Evolutionary conservation across 2,329 filamentous ascomycete species (phyloP).

Genomic region (Calonectria pteridis): DNA sequence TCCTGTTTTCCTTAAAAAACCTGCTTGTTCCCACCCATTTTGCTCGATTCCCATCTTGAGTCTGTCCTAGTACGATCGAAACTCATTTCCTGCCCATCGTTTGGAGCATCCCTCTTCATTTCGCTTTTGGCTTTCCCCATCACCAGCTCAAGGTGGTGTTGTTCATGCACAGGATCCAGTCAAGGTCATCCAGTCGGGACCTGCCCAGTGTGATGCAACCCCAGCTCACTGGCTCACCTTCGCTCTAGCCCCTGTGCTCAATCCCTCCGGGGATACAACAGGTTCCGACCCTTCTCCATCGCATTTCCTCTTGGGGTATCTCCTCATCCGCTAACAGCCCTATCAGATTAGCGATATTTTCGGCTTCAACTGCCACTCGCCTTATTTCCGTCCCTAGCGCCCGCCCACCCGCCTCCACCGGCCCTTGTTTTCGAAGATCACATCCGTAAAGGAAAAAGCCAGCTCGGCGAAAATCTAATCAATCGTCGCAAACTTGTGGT

Average conservation of each 20-base stretch:
- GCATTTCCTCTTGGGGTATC: background rate
- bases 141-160: slow-evolving; percentile 5
- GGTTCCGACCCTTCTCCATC: background rate
- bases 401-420: background rate
- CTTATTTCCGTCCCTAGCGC: slow-evolving; percentile 4
- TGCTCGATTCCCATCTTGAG: background rate
- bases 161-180: slow-evolving; percentile 12
- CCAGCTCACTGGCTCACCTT: background rate
- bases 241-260: background rate
- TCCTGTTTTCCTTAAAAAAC: background rate
- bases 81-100: background rate
- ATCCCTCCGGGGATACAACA: background rate
- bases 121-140: background rate
- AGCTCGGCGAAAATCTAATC: background rate
- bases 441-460: background rate
- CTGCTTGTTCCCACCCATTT: slow-evolving; percentile 2
- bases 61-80: background rate
- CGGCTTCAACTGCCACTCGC: background rate
- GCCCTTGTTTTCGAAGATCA: background rate
- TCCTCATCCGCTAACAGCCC: slow-evolving; percentile 20
- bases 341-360: slow-evolving; percentile 23
- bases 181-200: slow-evolving; percentile 7
- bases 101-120: background rate
- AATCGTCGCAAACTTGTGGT: background rate
- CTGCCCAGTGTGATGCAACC: slow-evolving; percentile 14